Conservation (phyloP, 2,329 filamentous ascomycete species). For the Curvularia spicifera region DNA sequence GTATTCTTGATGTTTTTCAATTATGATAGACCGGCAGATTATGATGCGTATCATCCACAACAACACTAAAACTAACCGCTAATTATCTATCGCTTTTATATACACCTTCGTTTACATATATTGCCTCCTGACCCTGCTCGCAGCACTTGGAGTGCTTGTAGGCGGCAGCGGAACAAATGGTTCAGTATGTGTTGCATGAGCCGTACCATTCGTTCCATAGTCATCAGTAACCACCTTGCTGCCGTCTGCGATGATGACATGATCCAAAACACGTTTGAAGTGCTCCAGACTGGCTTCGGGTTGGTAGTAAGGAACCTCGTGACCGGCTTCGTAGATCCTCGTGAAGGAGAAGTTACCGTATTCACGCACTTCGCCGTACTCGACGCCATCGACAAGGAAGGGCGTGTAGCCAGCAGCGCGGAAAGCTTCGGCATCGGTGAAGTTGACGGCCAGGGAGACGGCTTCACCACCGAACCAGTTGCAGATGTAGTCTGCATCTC, state of each 20-base stretch:
- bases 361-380: slow-evolving; percentile 72
- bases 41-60: background rate
- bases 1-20: background rate
- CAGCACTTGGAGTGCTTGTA: slow-evolving; percentile 21
- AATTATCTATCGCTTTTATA: too few relatives aligned
- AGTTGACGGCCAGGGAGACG: slow-evolving; percentile 64
- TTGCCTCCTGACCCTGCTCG: slow-evolving; percentile 3
- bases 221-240: slow-evolving; percentile 33
- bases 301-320: slow-evolving; percentile 57
- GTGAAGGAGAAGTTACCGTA: slow-evolving; percentile 69
- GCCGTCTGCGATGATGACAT: slow-evolving; percentile 41
- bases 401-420: slow-evolving; percentile 74
- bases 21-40: background rate
- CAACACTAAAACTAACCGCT: background rate
- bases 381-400: slow-evolving; percentile 65
- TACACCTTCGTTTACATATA: background rate
- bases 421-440: slow-evolving; percentile 61
- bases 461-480: slow-evolving; percentile 77
- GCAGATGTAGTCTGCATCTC: slow-evolving; percentile 64
- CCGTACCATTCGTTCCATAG: slow-evolving; percentile 42
- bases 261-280: slow-evolving; percentile 38
- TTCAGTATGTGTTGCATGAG: slow-evolving; percentile 42
- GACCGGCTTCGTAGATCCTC: slow-evolving; percentile 60
- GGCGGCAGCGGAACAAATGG: slow-evolving; percentile 37
- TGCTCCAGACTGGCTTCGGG: slow-evolving; percentile 40